Evolutionary conservation across 139 green algal species (phyloP), one percentile per base, ranked within the genome.

Genomic region (Chlamydomonas schloesseri): DNA sequence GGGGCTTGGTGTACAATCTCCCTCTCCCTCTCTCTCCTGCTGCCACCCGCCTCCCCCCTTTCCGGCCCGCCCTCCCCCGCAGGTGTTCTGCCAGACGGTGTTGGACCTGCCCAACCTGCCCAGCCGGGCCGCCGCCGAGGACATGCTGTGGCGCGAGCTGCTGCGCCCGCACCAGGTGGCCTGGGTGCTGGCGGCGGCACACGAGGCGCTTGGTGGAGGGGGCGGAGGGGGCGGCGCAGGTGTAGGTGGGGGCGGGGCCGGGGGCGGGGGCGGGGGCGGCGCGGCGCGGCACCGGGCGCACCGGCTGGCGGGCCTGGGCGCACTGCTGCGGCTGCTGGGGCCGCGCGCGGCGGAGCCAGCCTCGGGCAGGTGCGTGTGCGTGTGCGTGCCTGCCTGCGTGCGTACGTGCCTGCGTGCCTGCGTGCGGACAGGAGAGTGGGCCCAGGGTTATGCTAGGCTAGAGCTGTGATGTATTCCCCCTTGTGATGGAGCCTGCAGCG

Each of bases 251-350:
- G 31, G 36, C 23, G 58, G 75, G 9, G 58, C 34, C 1, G 58
- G 58, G 23, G 75, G 57, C 0, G 74, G 57, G 26, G 60, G 24
- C 29, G 60, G 26, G 18, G 21, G 58, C 58, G 55, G 29, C 36
- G 76, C 76, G 29, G 34, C 76, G 15, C 64, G 64, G 15, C 78
- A 84, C 46, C 78, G 64, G 11, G 28, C 42, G 10, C 57, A 65
- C 37, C 78, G 78, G 78, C 46, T 84, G 78, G 78, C 78, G 20
- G 78, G 64, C 9, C 64, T 84, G 29, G 78, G 78, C 6, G 78
- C 46, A 46, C 64, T 84, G 64, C 62, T 84, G 78, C 18, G 42
- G 42, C 64, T 84, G 62, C 31, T 84, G 64, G 78, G 78, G 21
- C 64, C 64, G 2, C 17, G 64, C 42, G 78, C 78, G 64, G 78